phyloP scores from a whole-genome alignment of 202 grass and related monocot species.

The Thinopyrum obtusiflorum region DNA sequence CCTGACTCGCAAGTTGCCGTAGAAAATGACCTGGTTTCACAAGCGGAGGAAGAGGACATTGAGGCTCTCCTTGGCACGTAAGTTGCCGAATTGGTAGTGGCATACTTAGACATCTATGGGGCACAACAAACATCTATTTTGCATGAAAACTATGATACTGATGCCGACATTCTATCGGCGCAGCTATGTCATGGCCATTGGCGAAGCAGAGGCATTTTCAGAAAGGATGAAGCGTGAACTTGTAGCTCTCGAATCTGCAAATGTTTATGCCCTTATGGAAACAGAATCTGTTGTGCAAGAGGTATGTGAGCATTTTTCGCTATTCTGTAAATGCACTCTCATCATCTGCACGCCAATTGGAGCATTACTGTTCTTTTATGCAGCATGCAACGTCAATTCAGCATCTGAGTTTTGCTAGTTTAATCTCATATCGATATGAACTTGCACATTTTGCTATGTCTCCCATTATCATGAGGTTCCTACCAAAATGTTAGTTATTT shows the following conservation, averaged over 20 bases:
- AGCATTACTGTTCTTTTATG: background rate
- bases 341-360: background rate
- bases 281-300: conserved; percentile 83
- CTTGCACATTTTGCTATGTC: background rate
- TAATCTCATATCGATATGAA: background rate
- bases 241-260: conserved; percentile 88
- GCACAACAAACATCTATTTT: conserved; percentile 20
- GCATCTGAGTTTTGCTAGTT: background rate
- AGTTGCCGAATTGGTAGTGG: conserved; percentile 7
- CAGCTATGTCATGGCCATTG: conserved; percentile 91
- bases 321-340: background rate
- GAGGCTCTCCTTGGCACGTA: conserved; percentile 87
- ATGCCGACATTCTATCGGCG: background rate
- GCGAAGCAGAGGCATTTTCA: conserved; percentile 98
- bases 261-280: conserved; percentile 91
- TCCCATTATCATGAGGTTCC: background rate
- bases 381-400: background rate
- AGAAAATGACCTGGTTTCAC: conserved; percentile 79
- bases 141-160: background rate
- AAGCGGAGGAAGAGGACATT: conserved; percentile 88
- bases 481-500: background rate
- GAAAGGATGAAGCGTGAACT: conserved; percentile 95
- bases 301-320: conserved; percentile 37
- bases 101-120: background rate
- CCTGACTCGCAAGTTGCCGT: conserved; percentile 50